These are phyloP conservation scores for Pseudozyma sp. DNA, from an alignment of 1,284 basidiomycete genomes.

Conservation along the genomic window DNA sequence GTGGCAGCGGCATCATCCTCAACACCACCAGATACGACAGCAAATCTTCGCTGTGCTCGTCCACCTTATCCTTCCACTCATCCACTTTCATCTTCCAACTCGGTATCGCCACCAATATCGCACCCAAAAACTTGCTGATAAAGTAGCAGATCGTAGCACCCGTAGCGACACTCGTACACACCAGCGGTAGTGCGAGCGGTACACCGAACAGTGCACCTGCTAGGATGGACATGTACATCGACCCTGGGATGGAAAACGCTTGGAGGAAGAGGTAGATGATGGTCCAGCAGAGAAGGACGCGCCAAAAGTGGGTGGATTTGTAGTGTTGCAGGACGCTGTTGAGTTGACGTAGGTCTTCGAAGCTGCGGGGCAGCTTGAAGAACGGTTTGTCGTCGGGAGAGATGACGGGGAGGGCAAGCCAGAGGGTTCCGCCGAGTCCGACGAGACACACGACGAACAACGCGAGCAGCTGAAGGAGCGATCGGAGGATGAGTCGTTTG, in stretches of 20 bases:
- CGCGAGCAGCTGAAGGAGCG: slow-evolving; percentile 32
- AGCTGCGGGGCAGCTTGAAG: slow-evolving; percentile 68
- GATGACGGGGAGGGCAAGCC: slow-evolving; percentile 57
- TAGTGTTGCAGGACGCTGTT: slow-evolving; percentile 69
- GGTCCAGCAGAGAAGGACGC: slow-evolving; percentile 69
- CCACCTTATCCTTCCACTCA: slow-evolving; percentile 81
- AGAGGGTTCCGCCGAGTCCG: slow-evolving; percentile 51
- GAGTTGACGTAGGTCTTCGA: slow-evolving; percentile 69
- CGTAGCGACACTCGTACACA: slow-evolving; percentile 88
- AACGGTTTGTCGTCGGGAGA: slow-evolving; percentile 35
- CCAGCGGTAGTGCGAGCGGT: slow-evolving; percentile 86
- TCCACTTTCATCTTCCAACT: slow-evolving; percentile 82
- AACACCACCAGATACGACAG: slow-evolving; percentile 87
- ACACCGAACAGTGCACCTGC: slow-evolving; percentile 97
- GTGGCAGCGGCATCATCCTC: slow-evolving; percentile 85
- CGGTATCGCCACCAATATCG: slow-evolving; percentile 70
- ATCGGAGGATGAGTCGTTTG: slow-evolving; percentile 44
- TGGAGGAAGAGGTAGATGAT: slow-evolving; percentile 90
- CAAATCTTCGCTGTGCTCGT: slow-evolving; percentile 80
- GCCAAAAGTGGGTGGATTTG: slow-evolving; percentile 66
- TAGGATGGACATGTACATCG: slow-evolving; percentile 97
- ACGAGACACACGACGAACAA: slow-evolving; percentile 57
- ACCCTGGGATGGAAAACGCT: slow-evolving; percentile 94
- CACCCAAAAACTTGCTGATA: slow-evolving; percentile 85
- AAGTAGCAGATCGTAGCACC: slow-evolving; percentile 93